Conservation (phyloP, 2,329 filamentous ascomycete genomes). For the Fusarium brevicatenulatum region DNA sequence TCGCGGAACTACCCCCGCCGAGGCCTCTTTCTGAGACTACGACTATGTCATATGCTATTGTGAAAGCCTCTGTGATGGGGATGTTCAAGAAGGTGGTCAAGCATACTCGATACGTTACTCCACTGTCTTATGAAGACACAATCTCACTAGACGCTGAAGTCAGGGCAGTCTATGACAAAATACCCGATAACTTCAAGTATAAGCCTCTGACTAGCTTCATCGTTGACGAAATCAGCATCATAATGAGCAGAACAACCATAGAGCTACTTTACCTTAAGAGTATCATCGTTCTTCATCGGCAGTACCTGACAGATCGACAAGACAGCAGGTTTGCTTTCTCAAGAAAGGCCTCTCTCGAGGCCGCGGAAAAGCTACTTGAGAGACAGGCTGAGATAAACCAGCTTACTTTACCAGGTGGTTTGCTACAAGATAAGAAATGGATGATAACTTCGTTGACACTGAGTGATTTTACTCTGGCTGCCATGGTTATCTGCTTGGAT, state of each 20-base stretch:
- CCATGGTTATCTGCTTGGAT: constrained; percentile 61
- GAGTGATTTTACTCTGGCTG: constrained; percentile 62
- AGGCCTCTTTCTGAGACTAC: constrained; percentile 34
- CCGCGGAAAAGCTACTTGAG: constrained; percentile 40
- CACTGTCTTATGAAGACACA: constrained; percentile 21
- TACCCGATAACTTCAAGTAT: constrained; percentile 43
- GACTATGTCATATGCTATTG: constrained; percentile 41
- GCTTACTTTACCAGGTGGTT: constrained; percentile 54
- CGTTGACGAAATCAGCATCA: constrained; percentile 40
- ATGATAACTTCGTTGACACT: constrained; percentile 56
- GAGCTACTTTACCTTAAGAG: constrained; percentile 47
- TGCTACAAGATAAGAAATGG: constrained; percentile 56
- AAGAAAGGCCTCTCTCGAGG: constrained; percentile 40
- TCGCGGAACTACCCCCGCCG: constrained; percentile 21
- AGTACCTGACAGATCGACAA: constrained; percentile 37
- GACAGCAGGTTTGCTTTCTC: constrained; percentile 29
- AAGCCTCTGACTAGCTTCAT: constrained; percentile 42
- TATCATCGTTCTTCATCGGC: constrained; percentile 48
- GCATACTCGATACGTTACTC: constrained; percentile 23
- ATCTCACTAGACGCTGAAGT: constrained; percentile 37
- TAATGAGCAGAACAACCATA: constrained; percentile 44
- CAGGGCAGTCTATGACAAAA: constrained; percentile 24
- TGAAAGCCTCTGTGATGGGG: constrained; percentile 43
- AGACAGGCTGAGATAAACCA: constrained; percentile 47
- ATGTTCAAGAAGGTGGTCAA: constrained; percentile 41